Percentiles rank a stretch among this genome's conserved stretches.
These are phyloP conservation scores for Coemansia sp. DNA, from an alignment of 192 early-diverging fungal genomes.

Conservation along the genomic window DNA sequence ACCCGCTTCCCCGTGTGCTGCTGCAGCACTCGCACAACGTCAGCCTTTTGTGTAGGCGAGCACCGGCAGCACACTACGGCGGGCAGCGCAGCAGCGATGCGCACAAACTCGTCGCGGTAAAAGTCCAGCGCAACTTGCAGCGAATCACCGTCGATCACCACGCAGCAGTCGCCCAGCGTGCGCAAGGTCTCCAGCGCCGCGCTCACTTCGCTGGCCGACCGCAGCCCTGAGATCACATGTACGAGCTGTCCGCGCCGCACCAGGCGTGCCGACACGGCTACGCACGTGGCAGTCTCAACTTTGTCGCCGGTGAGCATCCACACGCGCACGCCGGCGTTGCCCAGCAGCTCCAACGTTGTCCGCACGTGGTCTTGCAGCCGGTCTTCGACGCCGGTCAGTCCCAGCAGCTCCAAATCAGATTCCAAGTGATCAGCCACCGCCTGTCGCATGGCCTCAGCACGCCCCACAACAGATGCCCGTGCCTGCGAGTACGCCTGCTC, in stretches of 20 bases:
- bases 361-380: slow-evolving; percentile 93
- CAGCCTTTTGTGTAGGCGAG: slow-evolving; percentile 96
- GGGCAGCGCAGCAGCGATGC: slow-evolving; percentile 68
- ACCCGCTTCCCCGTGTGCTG: slow-evolving; percentile 69
- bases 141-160: slow-evolving; percentile 93
- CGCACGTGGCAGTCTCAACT: slow-evolving; percentile 94
- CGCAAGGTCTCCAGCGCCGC: slow-evolving; percentile 75
- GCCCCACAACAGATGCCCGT: slow-evolving; percentile 65
- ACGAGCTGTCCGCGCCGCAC: slow-evolving; percentile 85
- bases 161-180: slow-evolving; percentile 67
- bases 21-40: slow-evolving; percentile 80
- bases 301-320: slow-evolving; percentile 99
- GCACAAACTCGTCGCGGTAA: slow-evolving; percentile 74
- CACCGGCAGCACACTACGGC: slow-evolving; percentile 93
- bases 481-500: slow-evolving; percentile 65
- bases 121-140: slow-evolving; percentile 75
- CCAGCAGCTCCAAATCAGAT: slow-evolving; percentile 83
- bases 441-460: slow-evolving; percentile 65
- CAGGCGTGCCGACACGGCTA: slow-evolving; percentile 89
- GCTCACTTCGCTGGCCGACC: slow-evolving; percentile 34
- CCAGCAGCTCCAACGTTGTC: slow-evolving; percentile 78
- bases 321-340: slow-evolving; percentile 87
- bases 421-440: slow-evolving; percentile 72
- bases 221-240: slow-evolving; percentile 72
- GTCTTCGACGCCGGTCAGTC: slow-evolving; percentile 94